These are phyloP conservation scores for Clonostachys sp. DNA, from an alignment of 2,329 filamentous ascomycete genomes.

Conservation along the genomic window DNA sequence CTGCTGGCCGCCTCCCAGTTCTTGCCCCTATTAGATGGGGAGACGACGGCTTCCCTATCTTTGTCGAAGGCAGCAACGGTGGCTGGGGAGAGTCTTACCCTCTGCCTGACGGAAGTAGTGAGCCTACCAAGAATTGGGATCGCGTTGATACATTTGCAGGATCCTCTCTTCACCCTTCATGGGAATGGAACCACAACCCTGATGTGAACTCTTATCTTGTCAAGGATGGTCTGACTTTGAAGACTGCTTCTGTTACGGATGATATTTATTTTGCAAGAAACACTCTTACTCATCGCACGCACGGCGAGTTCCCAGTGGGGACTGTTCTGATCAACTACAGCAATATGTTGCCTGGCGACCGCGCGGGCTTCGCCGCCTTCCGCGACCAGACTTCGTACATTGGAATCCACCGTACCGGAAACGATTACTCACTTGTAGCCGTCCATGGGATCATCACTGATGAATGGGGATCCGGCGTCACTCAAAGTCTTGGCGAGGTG, in stretches of 20 bases:
- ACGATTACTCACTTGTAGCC: constrained; percentile 19
- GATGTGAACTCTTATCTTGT: constrained; percentile 40
- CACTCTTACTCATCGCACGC: constrained; percentile 40
- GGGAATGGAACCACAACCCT: constrained; percentile 62
- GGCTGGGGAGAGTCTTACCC: constrained; percentile 43
- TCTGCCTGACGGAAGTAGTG: constrained; percentile 15
- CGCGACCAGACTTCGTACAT: constrained; percentile 49
- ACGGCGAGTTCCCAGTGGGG: constrained; percentile 36
- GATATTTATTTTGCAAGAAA: constrained; percentile 44
- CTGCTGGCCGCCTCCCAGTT: constrained; percentile 51
- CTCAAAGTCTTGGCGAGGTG: constrained; percentile 9
- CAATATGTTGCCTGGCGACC: constrained; percentile 45
- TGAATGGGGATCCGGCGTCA: constrained; percentile 12
- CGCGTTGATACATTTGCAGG: constrained; percentile 42
- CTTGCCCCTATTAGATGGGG: constrained; percentile 50
- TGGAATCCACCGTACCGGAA: constrained; percentile 34
- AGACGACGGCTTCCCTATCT: constrained; percentile 42
- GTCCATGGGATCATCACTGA: constrained; percentile 31
- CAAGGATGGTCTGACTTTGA: constrained; percentile 35
- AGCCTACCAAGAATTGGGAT: constrained; percentile 12
- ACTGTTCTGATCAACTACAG: constrained; percentile 45
- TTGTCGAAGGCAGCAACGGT: constrained; percentile 32
- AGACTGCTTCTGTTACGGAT: constrained; percentile 43
- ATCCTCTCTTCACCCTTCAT: constrained; percentile 32
- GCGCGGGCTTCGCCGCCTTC: constrained; percentile 45